These are phyloP conservation scores for Cryptococcus sp. DNA, from an alignment of 1,284 basidiomycete genomes.

Conservation along the genomic window DNA sequence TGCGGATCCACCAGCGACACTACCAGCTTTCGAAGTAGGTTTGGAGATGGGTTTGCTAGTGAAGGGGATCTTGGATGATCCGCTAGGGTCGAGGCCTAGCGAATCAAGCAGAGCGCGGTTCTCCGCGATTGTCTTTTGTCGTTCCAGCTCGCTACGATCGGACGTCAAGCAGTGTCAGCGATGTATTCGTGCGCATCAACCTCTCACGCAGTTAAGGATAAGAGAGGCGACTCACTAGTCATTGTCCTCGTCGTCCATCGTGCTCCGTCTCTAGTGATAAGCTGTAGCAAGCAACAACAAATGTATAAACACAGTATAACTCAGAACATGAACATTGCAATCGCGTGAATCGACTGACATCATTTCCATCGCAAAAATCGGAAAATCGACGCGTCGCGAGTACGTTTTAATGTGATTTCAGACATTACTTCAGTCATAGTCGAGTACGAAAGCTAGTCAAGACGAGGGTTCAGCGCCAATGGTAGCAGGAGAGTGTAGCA, in stretches of 20 bases:
- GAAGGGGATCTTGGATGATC: constrained; percentile 26
- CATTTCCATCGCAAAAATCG: background rate
- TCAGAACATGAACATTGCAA: constrained; percentile 1
- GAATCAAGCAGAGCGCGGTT: constrained; percentile 51
- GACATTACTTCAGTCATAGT: background rate
- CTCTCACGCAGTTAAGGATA: background rate
- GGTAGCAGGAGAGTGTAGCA: too few relatives aligned
- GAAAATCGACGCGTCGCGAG: constrained; percentile 2
- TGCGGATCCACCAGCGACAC: constrained; percentile 1
- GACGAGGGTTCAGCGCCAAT: background rate
- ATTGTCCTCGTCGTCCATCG: constrained; percentile 42
- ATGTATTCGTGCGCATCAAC: background rate
- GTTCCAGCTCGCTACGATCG: constrained; percentile 46
- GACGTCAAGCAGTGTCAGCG: background rate
- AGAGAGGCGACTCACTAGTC: constrained; percentile 29
- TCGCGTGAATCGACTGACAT: too few relatives aligned
- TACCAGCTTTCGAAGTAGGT: constrained; percentile 15
- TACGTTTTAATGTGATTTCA: too few relatives aligned
- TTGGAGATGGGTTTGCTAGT: constrained; percentile 2
- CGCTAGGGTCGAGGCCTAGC: constrained; percentile 48
- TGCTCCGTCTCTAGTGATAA: background rate
- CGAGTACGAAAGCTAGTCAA: background rate
- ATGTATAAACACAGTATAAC: background rate
- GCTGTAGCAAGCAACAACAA: background rate
- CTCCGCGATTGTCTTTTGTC: constrained; percentile 52